phyloP scores from a whole-genome alignment of 345 rosid genomes.

The Brassica napus region Da-Ae NC_063447.1:41286001-41286500 shows the following conservation, averaged over 20 bases:
- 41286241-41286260: slow-evolving; percentile 13
- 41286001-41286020: slow-evolving; percentile 49
- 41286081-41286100: slow-evolving; percentile 8
- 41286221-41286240: slow-evolving; percentile 17
- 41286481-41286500: neutral
- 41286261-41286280: neutral
- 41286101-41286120: neutral
- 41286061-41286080: slow-evolving; percentile 92
- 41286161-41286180: neutral
- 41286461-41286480: neutral
- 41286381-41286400: neutral
- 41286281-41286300: slow-evolving; percentile 5
- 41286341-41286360: neutral
- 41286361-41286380: neutral
- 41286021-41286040: slow-evolving; percentile 93
- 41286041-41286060: slow-evolving; percentile 95
- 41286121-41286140: slow-evolving; percentile 10
- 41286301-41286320: neutral
- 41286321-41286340: neutral
- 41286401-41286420: neutral
- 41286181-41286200: neutral
- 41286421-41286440: neutral
- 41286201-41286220: slow-evolving; percentile 29
- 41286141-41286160: neutral
- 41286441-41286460: neutral